phyloP scores from a whole-genome alignment of 306 rosid species.

The Nissolia schottii region DNA sequence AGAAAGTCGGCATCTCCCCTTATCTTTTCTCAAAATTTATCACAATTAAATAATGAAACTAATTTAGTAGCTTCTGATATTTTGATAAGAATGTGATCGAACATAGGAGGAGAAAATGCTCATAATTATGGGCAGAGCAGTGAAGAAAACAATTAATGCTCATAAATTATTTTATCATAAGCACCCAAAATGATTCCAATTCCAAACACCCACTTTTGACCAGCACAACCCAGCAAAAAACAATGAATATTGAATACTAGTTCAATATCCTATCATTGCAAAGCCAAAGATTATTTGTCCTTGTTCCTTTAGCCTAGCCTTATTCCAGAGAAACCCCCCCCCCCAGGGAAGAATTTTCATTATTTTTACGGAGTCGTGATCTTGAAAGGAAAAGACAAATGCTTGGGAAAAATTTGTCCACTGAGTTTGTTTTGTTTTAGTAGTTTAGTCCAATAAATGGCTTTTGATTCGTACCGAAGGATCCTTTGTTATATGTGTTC shows the following conservation, averaged over 20 bases:
- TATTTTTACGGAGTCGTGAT: neutral
- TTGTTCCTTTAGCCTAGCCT: constrained; percentile 2
- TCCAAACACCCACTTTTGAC: constrained; percentile 61
- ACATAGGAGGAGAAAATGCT: constrained; percentile 9
- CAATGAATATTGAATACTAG: constrained; percentile 10
- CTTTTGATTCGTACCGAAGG: constrained; percentile 23
- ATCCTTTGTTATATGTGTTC: neutral
- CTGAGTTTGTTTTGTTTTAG: neutral
- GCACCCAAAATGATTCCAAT: constrained; percentile 51
- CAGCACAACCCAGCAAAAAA: constrained; percentile 31
- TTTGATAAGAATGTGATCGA: constrained; percentile 19
- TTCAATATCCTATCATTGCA: constrained; percentile 52
- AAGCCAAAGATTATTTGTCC: constrained; percentile 1
- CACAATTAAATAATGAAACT: constrained; percentile 5
- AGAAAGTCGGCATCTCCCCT: too few relatives aligned
- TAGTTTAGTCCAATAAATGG: constrained; percentile 26
- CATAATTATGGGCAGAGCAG: constrained; percentile 50
- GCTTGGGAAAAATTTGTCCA: constrained; percentile 31
- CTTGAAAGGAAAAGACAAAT: neutral
- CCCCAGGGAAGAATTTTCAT: neutral
- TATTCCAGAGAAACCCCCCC: constrained; percentile 18
- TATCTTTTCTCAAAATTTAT: neutral
- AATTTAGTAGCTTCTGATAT: neutral
- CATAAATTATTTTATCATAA: constrained; percentile 38
- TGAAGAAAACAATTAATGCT: constrained; percentile 30